Base-by-base conservation (phyloP, 1,284 basidiomycete genomes). In the Austroboletus novae-zelandiae region DNA sequence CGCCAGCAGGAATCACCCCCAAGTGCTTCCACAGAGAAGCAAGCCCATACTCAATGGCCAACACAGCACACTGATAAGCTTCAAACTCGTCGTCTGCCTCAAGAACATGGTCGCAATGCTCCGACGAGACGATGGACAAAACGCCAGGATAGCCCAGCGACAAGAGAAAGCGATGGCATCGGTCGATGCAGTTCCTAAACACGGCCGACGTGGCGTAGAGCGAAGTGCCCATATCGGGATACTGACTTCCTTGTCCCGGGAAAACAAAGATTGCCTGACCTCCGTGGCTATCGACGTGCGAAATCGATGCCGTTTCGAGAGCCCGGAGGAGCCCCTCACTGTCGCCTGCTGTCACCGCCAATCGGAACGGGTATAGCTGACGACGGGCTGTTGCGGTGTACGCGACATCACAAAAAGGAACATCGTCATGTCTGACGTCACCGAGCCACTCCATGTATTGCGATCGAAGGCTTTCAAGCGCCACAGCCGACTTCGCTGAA, bases 191-290 rank as follows among this genome's bases (percentile, higher is more conserved):
- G 7, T 57, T 51, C 45, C 64, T 73, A 61, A 88, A 85, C 2
- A 75, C 49, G 0, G 71, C 55, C 5, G 71, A 73, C 1, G 71
- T 71, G 40, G 59, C 59, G 53, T 88, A 89, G 10, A 89, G 71
- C 0, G 66, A 65, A 13, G 66, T 54, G 1, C 83, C 84, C 84
- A 88, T 86, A 5, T 80, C 77, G n/a, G 72, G 55, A 64, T 84
- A 82, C 55, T 86, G 83, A 32, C 77, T 72, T 36, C 86, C 86
- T 62, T 87, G 84, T 6, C 86, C 86, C 15, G 86, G 83, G 65
- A 86, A 88, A 7, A 86, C 79, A 54, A 88, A 86, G 1, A 80
- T 72, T 3, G 77, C 71, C 6, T 69, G 67, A 13, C 66, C 65
- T 3, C 58, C 51, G 6, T 53, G 47, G 9, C 60, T 50, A 11